Evolutionary conservation across 495 filamentous ascomycete species (phyloP), one percentile per base, ranked within the genome.

Genomic region (Elasticomyces elasticus): DNA sequence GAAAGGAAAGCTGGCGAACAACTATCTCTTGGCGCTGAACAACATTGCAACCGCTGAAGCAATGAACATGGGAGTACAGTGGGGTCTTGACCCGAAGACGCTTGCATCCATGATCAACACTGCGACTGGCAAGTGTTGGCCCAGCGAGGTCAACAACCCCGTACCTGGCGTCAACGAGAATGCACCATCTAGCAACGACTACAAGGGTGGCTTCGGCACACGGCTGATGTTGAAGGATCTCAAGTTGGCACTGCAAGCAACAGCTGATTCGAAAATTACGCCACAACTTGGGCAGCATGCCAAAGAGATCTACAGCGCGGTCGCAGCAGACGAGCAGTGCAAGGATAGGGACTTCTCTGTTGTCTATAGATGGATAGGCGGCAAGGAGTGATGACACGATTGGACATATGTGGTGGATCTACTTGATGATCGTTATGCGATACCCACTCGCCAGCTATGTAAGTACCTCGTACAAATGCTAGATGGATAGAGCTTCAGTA

Each of bases 1-100:
- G 0, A 82, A 84, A 1, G 88, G 81, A 11, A 96, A 96, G 67
- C 75, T 96, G 7, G 86, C 89, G 25, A 96, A 96, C 68, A 96
- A 96, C 64, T 95, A 95, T 65, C 80, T 95, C 35, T 74, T 96
- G 11, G 87, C 88, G 1, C 82, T 96, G 53, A 90, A 87, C 67
- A 96, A 95, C 63, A 90, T 96, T 59, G 90, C 87, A 1, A 89
- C 87, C 0, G 84, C 86, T 0, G 90, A 96, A 68, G 90, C 87
- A 0, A 94, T 96, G 89, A 89, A 89, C 57, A 78, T 96, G 19
- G 90, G 88, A 24, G 79, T 91, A 20, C 80, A 79, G 56, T 87
- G 84, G 76, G 90, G 90, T 1, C 76, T 96, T 10, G 85, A 95
- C 51, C 81, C 86, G 11, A 84, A 85, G 62, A 79, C 80, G 1